These are phyloP conservation scores for Ogataea saltuana DNA, from an alignment of 805 yeast species.

Conservation along the genomic window DNA sequence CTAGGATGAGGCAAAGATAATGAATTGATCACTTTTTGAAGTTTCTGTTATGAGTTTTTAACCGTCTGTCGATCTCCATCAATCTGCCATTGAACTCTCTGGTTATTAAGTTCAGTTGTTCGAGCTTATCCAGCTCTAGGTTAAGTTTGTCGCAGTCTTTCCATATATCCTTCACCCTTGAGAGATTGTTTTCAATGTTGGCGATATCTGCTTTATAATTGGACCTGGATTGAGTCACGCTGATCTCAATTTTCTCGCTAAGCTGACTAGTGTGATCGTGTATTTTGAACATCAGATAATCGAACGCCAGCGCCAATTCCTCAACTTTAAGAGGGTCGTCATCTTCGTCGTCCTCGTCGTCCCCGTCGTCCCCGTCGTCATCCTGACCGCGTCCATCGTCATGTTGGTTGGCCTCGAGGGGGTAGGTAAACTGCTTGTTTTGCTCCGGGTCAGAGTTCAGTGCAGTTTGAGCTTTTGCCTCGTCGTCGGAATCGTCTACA, in stretches of 20 bases:
- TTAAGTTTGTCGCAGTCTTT: constrained; percentile 29
- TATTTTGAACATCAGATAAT: constrained; percentile 63
- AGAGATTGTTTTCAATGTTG: constrained; percentile 23
- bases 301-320: constrained; percentile 60
- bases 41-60: constrained; percentile 20
- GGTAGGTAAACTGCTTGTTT: too few relatives aligned
- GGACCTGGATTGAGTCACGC: constrained; percentile 27
- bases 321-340: constrained; percentile 67
- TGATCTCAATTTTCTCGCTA: constrained; percentile 31
- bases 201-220: constrained; percentile 27
- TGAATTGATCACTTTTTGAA: constrained; percentile 11
- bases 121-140: constrained; percentile 36
- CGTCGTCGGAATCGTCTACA: constrained; percentile 7
- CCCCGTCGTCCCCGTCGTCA: constrained; percentile 14
- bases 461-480: too few relatives aligned
- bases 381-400: constrained; percentile 3
- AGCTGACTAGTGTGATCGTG: constrained; percentile 51
- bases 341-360: constrained; percentile 19
- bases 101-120: constrained; percentile 34
- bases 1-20: constrained; percentile 3
- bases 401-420: too few relatives aligned
- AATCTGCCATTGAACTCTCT: constrained; percentile 33
- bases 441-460: too few relatives aligned
- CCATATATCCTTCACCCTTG: constrained; percentile 20
- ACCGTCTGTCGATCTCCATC: constrained; percentile 21